Evolutionary conservation across 1,284 basidiomycete species (phyloP), one percentile per base, ranked within the genome.

Genomic region (Apiotrichum veenhuisii): DNA sequence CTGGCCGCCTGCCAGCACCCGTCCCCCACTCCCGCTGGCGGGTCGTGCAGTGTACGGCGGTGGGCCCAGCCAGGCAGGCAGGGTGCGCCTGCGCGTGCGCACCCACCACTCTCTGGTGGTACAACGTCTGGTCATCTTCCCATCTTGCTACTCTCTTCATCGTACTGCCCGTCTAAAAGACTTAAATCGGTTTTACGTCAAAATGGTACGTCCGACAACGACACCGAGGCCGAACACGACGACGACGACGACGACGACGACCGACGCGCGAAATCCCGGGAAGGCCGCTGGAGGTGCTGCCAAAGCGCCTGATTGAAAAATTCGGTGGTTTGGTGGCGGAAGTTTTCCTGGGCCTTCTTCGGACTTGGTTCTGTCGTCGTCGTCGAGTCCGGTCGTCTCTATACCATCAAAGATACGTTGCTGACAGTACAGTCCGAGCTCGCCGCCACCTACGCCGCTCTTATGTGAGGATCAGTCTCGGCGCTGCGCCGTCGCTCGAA

Each of bases 371-470:
- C 12, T 17, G 15, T 15, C 36, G 8, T 18, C 40, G n/a, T 20
- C 20, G 40, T 12, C 20, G 40, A 10, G 5, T 2, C 10, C 11
- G 9, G 18, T 22, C 40, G 1, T 22, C 20, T 8, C 20, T 20
- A 1, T 22, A 22, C 5, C 30, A 30, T 30, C 12, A 7, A 7
- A 30, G 40, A 42, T n/a, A 14, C 10, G 7, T 20, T 7, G 33
- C 46, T 48, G 37, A 48, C 46, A 1, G 2, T 15, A 17, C 48
- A 72, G 70, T 72, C 72, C 57, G 91, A 94, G 77, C 86, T 91
- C 74, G 89, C 90, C 68, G 82, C 89, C 59, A 90, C 92, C 68
- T 72, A 72, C 70, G 72, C 72, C 63, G 69, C 70, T 54, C 66
- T 73, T 54, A 95, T 96, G n/a, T n/a, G n/a, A n/a, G n/a, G n/a